A percentile compares a stretch with the other conserved stretches of the same genome.
These are phyloP conservation scores for Rhodotorula babjevae DNA, from an alignment of 768 basidiomycete genomes.

Conservation along the genomic window DNA sequence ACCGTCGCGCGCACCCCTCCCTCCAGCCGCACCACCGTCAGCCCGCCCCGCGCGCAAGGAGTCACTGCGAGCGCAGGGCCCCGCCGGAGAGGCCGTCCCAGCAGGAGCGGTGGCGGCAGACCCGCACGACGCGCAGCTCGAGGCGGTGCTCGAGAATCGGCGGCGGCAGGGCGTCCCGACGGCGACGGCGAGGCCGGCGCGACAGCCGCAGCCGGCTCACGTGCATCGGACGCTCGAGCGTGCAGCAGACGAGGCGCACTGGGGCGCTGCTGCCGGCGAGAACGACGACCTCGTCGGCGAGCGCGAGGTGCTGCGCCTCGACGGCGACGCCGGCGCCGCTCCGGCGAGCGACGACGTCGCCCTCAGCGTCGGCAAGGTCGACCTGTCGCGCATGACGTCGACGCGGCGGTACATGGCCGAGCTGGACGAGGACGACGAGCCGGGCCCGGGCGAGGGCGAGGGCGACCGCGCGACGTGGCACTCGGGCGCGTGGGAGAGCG, in stretches of 20 bases:
- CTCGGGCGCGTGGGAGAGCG: slow-evolving; percentile 12
- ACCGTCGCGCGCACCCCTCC: neutral
- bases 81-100: too few species aligned
- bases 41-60: neutral
- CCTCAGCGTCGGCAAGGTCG: neutral
- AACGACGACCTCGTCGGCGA: too few species aligned
- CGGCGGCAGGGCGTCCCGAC: neutral
- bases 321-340: neutral
- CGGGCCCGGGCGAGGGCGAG: neutral
- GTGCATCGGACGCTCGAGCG: too few species aligned
- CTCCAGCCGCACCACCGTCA: neutral
- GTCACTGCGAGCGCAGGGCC: neutral
- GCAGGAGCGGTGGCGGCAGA: neutral
- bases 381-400: slow-evolving; percentile 22
- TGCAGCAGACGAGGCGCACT: neutral
- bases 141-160: slow-evolving; percentile 24
- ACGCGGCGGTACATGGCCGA: slow-evolving; percentile 29
- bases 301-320: too few species aligned
- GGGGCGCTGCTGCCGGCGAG: too few species aligned
- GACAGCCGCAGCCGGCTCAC: neutral
- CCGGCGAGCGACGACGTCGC: neutral
- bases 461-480: slow-evolving; percentile 28
- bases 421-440: slow-evolving; percentile 25
- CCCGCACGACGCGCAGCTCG: neutral
- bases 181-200: too few species aligned